phyloP scores from a whole-genome alignment of 73 alveolate genomes.

The Chromera velia region DNA sequence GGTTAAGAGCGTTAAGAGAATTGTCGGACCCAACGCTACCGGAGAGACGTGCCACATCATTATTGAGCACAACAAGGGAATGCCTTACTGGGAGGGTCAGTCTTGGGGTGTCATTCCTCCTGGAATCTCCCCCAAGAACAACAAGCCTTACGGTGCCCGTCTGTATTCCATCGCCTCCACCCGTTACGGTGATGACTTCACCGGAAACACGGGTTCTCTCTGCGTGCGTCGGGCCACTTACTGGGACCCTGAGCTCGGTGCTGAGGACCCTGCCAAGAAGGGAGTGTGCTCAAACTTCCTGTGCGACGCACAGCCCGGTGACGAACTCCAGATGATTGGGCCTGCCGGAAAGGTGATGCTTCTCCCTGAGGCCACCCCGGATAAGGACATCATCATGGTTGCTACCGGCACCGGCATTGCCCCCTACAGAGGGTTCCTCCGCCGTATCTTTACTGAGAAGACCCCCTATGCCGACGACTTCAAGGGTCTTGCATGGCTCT shows the following conservation, averaged over 20 bases:
- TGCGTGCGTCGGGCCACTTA: slow-evolving; percentile 36
- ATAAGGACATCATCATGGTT: slow-evolving; percentile 33
- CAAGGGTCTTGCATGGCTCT: slow-evolving; percentile 47
- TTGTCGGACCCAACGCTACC: slow-evolving; percentile 26
- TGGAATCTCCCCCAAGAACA: slow-evolving; percentile 6
- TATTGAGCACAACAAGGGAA: slow-evolving; percentile 33
- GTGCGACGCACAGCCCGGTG: slow-evolving; percentile 24
- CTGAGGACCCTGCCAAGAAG: slow-evolving; percentile 39
- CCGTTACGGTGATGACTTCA: slow-evolving; percentile 22
- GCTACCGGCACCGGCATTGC: slow-evolving; percentile 47
- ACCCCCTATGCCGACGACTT: neutral
- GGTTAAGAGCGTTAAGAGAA: slow-evolving; percentile 27
- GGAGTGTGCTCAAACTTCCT: slow-evolving; percentile 48
- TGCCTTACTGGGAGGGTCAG: slow-evolving; percentile 42
- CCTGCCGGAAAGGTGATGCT: slow-evolving; percentile 40
- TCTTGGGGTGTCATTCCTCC: slow-evolving; percentile 40
- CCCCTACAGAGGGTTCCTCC: slow-evolving; percentile 6
- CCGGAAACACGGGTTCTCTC: slow-evolving; percentile 19
- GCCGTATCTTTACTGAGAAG: neutral
- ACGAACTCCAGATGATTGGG: slow-evolving; percentile 28
- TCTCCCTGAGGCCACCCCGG: slow-evolving; percentile 21
- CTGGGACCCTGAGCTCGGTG: slow-evolving; percentile 26
- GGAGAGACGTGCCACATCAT: slow-evolving; percentile 41
- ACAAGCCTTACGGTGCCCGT: slow-evolving; percentile 25
- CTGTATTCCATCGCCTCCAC: slow-evolving; percentile 40